Percentiles rank a stretch among this genome's conserved stretches.
These are phyloP conservation scores for Claviceps sp. DNA, from an alignment of 2,329 filamentous ascomycete genomes.

Conservation along the genomic window DNA sequence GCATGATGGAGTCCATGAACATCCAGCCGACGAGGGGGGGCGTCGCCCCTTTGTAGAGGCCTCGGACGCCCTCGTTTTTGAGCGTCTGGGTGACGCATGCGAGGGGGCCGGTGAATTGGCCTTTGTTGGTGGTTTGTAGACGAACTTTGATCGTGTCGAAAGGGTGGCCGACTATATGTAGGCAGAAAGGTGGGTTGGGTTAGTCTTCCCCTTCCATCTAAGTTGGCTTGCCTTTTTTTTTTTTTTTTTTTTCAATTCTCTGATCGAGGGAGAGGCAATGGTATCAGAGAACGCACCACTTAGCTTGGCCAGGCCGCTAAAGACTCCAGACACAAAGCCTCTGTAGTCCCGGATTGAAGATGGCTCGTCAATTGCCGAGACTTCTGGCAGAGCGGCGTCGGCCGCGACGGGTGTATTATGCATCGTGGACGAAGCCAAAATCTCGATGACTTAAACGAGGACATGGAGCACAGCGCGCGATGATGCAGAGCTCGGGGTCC, in stretches of 20 bases:
- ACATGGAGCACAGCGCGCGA: not conserved
- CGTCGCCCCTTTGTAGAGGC: constrained; percentile 87
- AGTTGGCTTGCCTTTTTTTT: not conserved
- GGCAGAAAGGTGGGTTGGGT: not conserved
- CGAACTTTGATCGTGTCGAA: constrained; percentile 98
- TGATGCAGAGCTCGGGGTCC: not conserved
- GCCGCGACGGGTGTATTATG: not conserved
- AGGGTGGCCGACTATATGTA: constrained; percentile 44
- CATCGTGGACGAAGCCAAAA: not conserved
- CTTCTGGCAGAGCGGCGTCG: not conserved
- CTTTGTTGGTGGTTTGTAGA: constrained; percentile 66
- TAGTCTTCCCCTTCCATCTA: not conserved
- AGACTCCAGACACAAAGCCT: constrained; percentile 94
- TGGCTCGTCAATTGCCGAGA: not conserved
- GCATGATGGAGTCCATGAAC: constrained; percentile 89
- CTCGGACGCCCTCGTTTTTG: constrained; percentile 68
- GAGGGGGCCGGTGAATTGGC: constrained; percentile 73
- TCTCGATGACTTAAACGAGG: not conserved
- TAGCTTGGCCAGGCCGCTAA: constrained; percentile 85
- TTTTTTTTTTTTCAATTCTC: not conserved
- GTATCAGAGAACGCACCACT: constrained; percentile 42
- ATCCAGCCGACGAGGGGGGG: constrained; percentile 94
- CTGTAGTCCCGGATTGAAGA: constrained; percentile 50
- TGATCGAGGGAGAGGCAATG: too few species aligned
- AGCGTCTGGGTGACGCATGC: constrained; percentile 78